Conservation (phyloP, 2,329 filamentous ascomycete genomes). For the Scorias spongiosa region DNA sequence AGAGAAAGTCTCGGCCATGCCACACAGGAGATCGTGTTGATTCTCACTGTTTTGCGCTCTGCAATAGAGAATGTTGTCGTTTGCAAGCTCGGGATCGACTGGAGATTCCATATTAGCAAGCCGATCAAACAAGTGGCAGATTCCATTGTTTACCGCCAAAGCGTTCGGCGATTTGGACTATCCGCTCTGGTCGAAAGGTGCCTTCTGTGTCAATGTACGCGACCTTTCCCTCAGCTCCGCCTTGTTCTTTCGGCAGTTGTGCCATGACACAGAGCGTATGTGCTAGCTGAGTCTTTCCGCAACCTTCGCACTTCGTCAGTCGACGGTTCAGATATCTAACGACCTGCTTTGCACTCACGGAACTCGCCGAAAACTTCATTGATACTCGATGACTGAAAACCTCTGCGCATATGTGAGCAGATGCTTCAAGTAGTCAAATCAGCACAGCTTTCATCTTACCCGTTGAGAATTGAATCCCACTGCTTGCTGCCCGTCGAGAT, state of each 20-base stretch:
- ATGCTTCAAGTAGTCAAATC: too few relatives aligned
- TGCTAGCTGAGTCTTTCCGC: slow-evolving; percentile 54
- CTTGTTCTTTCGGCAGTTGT: slow-evolving; percentile 40
- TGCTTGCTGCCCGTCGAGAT: slow-evolving; percentile 58
- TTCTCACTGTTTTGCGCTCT: slow-evolving; percentile 52
- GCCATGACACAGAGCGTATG: slow-evolving; percentile 55
- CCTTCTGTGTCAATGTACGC: slow-evolving; percentile 54
- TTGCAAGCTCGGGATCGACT: slow-evolving; percentile 41
- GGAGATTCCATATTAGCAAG: slow-evolving; percentile 1
- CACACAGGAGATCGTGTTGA: slow-evolving; percentile 48
- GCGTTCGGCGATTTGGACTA: slow-evolving; percentile 50
- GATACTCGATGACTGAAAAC: slow-evolving; percentile 56
- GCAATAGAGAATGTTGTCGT: slow-evolving; percentile 53
- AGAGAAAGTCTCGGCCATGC: slow-evolving; percentile 44
- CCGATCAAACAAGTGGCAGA: background rate
- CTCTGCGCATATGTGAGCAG: slow-evolving; percentile 24
- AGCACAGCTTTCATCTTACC: slow-evolving; percentile 24
- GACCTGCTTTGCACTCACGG: slow-evolving; percentile 15
- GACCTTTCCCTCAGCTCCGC: slow-evolving; percentile 53
- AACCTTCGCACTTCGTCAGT: slow-evolving; percentile 23
- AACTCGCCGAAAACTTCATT: slow-evolving; percentile 49
- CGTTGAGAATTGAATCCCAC: slow-evolving; percentile 48
- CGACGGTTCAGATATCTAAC: background rate
- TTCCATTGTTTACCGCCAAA: slow-evolving; percentile 33
- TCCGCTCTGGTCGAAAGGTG: slow-evolving; percentile 52